Conservation (phyloP, 2,329 filamentous ascomycete species). For the Macrophomina pseudophaseolina region DNA sequence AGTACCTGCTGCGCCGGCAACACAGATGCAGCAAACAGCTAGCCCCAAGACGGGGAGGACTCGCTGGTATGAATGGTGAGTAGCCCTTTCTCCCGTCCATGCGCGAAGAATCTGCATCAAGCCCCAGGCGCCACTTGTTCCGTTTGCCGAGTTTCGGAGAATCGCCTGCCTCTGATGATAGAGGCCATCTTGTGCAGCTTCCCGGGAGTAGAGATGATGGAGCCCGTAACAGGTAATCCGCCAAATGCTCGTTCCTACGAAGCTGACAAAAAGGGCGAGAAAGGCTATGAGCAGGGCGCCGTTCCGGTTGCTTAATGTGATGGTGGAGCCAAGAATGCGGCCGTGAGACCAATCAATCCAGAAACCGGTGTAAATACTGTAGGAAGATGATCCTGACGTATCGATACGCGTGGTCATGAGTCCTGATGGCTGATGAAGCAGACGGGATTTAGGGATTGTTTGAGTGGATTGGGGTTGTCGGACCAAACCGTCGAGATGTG, state of each 20-base stretch:
- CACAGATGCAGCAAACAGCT: slow-evolving; percentile 31
- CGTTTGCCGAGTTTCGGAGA: slow-evolving; percentile 39
- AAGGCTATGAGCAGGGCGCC: slow-evolving; percentile 34
- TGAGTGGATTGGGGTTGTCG: too few species aligned
- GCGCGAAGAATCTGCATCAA: slow-evolving; percentile 14
- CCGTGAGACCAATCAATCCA: slow-evolving; percentile 32
- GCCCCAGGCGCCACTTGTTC: slow-evolving; percentile 26
- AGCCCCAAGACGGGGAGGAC: slow-evolving; percentile 34
- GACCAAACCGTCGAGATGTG: too few species aligned
- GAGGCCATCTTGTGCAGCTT: slow-evolving; percentile 35
- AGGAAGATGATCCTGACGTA: not conserved
- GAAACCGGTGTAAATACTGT: slow-evolving; percentile 28
- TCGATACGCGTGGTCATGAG: too few species aligned
- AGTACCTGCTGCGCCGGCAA: slow-evolving; percentile 37
- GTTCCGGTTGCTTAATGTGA: slow-evolving; percentile 29
- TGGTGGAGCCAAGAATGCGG: slow-evolving; percentile 29
- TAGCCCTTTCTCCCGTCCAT: slow-evolving; percentile 20
- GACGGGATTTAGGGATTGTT: too few species aligned
- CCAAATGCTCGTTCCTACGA: slow-evolving; percentile 37
- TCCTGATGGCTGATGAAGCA: too few species aligned
- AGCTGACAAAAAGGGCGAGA: slow-evolving; percentile 32
- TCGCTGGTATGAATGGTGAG: too few species aligned
- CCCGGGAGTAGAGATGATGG: slow-evolving; percentile 32
- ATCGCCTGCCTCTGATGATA: slow-evolving; percentile 42
- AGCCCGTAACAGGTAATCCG: slow-evolving; percentile 36